These are phyloP conservation scores for Malassezia vespertilionis DNA, from an alignment of 1,284 basidiomycete species.

Conservation along the genomic window DNA sequence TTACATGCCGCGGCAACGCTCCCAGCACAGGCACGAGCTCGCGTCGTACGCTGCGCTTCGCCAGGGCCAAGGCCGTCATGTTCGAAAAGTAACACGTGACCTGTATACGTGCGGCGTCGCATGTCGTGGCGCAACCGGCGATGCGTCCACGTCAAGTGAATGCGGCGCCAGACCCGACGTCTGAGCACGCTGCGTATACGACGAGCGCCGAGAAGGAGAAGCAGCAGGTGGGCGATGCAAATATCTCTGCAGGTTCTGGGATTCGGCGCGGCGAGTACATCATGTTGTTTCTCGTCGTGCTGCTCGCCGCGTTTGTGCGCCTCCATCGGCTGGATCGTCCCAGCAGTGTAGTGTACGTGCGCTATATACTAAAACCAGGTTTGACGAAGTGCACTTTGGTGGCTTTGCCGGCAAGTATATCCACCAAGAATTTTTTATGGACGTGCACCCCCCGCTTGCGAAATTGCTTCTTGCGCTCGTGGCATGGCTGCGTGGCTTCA, in stretches of 20 bases:
- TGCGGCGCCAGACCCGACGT: neutral
- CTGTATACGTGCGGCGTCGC: neutral
- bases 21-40: neutral
- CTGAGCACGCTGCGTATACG: neutral
- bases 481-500: conserved; percentile 76
- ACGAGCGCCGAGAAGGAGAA: conserved; percentile 10
- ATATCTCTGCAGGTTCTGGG: too few species aligned
- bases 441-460: conserved; percentile 93
- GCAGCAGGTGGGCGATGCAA: neutral
- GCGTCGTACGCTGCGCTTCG: neutral
- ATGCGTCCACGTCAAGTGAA: conserved; percentile 13
- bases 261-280: conserved; percentile 10
- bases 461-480: conserved; percentile 88
- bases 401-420: conserved; percentile 69
- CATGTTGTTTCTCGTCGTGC: conserved; percentile 16
- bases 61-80: conserved; percentile 4
- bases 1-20: neutral
- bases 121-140: conserved; percentile 3
- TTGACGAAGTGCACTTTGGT: conserved; percentile 47
- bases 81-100: neutral
- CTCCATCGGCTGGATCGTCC: conserved; percentile 35
- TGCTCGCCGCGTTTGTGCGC: conserved; percentile 28
- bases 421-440: conserved; percentile 78
- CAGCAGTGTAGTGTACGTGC: conserved; percentile 36
- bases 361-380: conserved; percentile 9